Conservation (phyloP, 768 basidiomycete species). For the Termitomyces sp. region DNA sequence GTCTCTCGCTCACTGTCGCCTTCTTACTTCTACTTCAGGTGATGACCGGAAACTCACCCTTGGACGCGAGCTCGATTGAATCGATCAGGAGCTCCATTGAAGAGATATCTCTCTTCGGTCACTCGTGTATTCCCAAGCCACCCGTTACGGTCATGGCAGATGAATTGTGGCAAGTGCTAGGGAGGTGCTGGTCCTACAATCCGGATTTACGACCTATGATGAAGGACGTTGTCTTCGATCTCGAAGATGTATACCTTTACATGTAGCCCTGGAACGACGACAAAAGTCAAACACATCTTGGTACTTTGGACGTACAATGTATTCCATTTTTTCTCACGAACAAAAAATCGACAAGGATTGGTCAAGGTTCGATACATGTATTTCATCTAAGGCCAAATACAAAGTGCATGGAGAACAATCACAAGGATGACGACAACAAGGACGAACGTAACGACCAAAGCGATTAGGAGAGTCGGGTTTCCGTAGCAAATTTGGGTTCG, state of each 20-base stretch:
- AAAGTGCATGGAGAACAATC: conserved; percentile 4
- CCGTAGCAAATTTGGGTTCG: conserved; percentile 7
- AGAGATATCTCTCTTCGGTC: neutral
- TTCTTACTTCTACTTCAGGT: conserved; percentile 1
- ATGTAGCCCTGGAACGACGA: neutral
- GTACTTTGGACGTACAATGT: neutral
- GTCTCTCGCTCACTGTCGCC: neutral
- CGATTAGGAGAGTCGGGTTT: conserved; percentile 9
- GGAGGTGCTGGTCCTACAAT: conserved; percentile 1
- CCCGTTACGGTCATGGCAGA: neutral
- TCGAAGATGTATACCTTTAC: conserved; percentile 8
- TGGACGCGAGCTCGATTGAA: neutral
- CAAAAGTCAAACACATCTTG: neutral
- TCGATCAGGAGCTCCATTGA: neutral
- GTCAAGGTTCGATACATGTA: neutral
- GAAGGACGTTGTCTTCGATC: conserved; percentile 2
- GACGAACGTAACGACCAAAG: conserved; percentile 5
- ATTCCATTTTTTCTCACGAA: neutral
- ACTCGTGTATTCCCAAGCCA: neutral
- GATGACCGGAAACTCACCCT: conserved; percentile 7
- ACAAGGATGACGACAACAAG: conserved; percentile 4
- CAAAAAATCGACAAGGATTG: neutral
- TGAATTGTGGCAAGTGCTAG: conserved; percentile 1
- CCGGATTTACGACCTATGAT: neutral
- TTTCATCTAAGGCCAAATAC: neutral